Conservation (phyloP, 1,139 yeast species). For the Sugiyamaella paludigena region DNA sequence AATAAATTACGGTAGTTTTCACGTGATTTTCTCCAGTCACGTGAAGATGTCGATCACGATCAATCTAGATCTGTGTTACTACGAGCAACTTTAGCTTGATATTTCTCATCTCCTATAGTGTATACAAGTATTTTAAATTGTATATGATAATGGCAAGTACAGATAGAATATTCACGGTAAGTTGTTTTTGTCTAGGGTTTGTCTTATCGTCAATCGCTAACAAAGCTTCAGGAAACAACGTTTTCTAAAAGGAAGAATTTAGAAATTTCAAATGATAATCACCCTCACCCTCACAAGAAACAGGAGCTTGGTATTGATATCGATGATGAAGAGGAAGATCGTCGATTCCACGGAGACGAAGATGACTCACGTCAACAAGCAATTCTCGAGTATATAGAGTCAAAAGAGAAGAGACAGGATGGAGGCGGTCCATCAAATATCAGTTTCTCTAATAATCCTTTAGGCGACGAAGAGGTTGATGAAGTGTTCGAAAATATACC, state of each 20-base stretch:
- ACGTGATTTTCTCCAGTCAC: too few species aligned
- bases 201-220: not conserved
- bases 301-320: not conserved
- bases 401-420: conserved; percentile 21
- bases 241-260: not conserved
- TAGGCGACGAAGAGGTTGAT: not conserved
- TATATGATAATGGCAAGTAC: conserved; percentile 10
- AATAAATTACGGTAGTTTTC: too few species aligned
- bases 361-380: conserved; percentile 26
- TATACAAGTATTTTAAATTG: too few species aligned
- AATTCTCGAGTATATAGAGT: conserved; percentile 30
- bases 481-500: conserved; percentile 19
- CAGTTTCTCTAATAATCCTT: conserved; percentile 1
- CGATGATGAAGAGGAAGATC: conserved; percentile 31
- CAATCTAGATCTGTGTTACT: too few species aligned
- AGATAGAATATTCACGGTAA: conserved; percentile 22
- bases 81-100: too few species aligned
- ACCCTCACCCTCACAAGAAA: not conserved
- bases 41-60: too few species aligned
- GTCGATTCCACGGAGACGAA: conserved; percentile 33
- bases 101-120: too few species aligned
- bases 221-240: not conserved
- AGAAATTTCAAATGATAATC: not conserved
- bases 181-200: not conserved
- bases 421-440: conserved; percentile 4